Evolutionary conservation across 495 filamentous ascomycete species (phyloP), one percentile per base, ranked within the genome.

Genomic region (Podospora pseudocomata): DNA sequence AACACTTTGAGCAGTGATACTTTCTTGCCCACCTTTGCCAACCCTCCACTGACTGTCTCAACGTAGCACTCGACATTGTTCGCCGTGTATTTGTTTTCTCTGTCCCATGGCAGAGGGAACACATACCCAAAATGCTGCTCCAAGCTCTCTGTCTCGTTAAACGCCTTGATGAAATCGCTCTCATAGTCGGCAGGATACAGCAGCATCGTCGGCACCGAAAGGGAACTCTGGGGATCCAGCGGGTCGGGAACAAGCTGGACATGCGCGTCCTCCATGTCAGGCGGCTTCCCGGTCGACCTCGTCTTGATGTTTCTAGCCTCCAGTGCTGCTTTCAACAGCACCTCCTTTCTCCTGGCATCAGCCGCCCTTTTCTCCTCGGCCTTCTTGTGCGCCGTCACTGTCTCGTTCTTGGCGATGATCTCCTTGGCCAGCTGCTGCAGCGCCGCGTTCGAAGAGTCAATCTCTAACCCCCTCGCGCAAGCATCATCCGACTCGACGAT

Each of bases 11-110:
- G 73, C 68, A 97, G 74, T 23, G 87, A 81, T 65, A 92, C 79
- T 75, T 93, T 96, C 85, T 89, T 92, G n/a, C 95, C 94, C 0
- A 91, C 89, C 79, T 96, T 97, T 66, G 94, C 84, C 71, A 99
- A 72, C 13, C 95, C 96, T 0, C 94, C 93, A 0, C 82, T 80
- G 18, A 81, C 74, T 1, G 92, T 98, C 81, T 97, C 91, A 84
- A 94, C 91, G 75, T 90, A 99, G 71, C 91, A 94, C 72, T 97
- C 93, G n/a, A 97, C 91, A 6, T 81, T 77, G 0, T 79, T 78
- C 0, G 81, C 71, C 9, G 78, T 82, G 71, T 96, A 97, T 72
- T 90, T 89, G 4, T 85, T 79, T 70, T 84, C 80, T 18, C 75
- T 71, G 74, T 99, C 95, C 95, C 94, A 98, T n/a, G 92, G 91